Conservation (phyloP, 257 asterid genomes). For the Ligustrum vulgare region DNA sequence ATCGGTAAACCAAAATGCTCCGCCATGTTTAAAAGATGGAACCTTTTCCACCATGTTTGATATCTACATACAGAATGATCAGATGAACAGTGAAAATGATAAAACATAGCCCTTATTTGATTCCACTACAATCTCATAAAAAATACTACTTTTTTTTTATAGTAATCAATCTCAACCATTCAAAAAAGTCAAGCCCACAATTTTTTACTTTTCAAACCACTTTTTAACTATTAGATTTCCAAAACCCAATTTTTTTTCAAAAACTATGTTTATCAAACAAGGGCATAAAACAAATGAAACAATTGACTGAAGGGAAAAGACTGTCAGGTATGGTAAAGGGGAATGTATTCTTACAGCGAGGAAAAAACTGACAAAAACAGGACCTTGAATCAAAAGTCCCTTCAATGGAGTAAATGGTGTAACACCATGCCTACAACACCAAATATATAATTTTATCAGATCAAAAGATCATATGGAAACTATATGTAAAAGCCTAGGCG, state of each 20-base stretch:
- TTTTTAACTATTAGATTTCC: no score
- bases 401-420: conserved; percentile 78
- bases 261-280: no score
- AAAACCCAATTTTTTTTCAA: no score
- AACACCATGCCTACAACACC: conserved; percentile 77
- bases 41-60: conserved; percentile 78
- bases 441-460: conserved; percentile 9
- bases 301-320: background rate
- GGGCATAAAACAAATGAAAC: background rate
- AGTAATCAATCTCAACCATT: no score
- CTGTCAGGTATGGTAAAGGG: conserved; percentile 5
- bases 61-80: conserved; percentile 47
- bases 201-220: no score
- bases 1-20: conserved; percentile 85
- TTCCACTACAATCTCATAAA: no score
- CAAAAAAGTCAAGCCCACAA: no score
- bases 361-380: conserved; percentile 76
- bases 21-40: conserved; percentile 93
- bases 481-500: background rate
- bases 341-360: conserved; percentile 72
- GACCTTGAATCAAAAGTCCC: conserved; percentile 83
- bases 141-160: no score
- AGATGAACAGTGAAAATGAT: conserved; percentile 10
- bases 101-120: no score
- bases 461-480: background rate